A percentile compares a stretch with the other conserved stretches of the same genome.
These are phyloP conservation scores for Paramyrothecium roridum DNA, from an alignment of 2,329 filamentous ascomycete genomes.

Conservation along the genomic window DNA sequence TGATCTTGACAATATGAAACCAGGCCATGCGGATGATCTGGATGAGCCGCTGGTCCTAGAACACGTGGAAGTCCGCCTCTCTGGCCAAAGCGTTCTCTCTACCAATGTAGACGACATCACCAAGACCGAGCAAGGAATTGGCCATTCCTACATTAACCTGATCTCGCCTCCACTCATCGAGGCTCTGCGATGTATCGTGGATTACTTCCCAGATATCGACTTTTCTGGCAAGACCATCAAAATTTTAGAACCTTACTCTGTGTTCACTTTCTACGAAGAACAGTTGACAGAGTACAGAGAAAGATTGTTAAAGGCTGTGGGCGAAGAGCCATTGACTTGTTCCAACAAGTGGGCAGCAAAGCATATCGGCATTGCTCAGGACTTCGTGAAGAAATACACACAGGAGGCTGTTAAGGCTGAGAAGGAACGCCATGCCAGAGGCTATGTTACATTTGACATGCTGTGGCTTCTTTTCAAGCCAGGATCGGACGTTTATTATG, in stretches of 20 bases:
- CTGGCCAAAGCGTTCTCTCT: neutral
- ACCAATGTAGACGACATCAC: neutral
- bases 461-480: conserved; percentile 14
- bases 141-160: conserved; percentile 6
- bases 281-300: conserved; percentile 7
- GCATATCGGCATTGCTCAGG: conserved; percentile 8
- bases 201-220: conserved; percentile 10
- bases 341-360: conserved; percentile 5
- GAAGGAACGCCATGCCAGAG: conserved; percentile 6
- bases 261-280: conserved; percentile 9
- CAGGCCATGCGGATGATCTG: neutral
- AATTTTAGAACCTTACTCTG: conserved; percentile 3
- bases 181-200: conserved; percentile 11
- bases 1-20: no score
- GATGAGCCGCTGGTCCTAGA: conserved; percentile 9
- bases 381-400: conserved; percentile 7
- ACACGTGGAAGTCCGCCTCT: conserved; percentile 8
- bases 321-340: neutral
- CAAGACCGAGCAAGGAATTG: conserved; percentile 4
- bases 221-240: conserved; percentile 4
- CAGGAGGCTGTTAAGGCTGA: conserved; percentile 5
- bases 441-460: conserved; percentile 11
- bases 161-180: conserved; percentile 10
- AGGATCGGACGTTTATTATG: conserved; percentile 6
- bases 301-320: neutral